phyloP scores from a whole-genome alignment of 192 early-diverging fungal genomes.

The Coemansia sp. region DNA sequence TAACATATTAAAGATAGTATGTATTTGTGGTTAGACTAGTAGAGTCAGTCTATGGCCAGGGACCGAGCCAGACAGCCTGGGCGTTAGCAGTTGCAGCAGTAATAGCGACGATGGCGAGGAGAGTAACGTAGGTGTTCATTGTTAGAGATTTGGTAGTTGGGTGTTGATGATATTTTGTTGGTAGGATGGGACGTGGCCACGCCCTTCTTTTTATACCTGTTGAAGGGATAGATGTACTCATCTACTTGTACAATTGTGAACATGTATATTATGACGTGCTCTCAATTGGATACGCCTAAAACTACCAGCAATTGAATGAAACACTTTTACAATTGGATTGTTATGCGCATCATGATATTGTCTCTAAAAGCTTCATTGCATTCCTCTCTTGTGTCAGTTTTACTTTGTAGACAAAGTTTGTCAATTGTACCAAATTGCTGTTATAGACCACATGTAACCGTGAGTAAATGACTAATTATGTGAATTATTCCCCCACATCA shows the following conservation, averaged over 20 bases:
- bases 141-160: background rate
- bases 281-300: background rate
- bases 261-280: background rate
- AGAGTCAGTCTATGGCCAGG: conserved; percentile 7
- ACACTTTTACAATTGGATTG: conserved; percentile 1
- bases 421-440: background rate
- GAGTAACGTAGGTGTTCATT: conserved; percentile 24
- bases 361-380: background rate
- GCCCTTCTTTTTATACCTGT: background rate
- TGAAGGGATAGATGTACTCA: background rate
- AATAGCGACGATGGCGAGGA: conserved; percentile 21
- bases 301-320: background rate
- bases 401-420: background rate
- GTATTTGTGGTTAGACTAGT: background rate
- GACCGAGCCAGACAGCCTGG: conserved; percentile 25
- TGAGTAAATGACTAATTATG: background rate
- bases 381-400: background rate
- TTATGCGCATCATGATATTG: background rate
- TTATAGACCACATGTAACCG: background rate
- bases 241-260: too few species aligned
- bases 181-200: background rate
- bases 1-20: background rate
- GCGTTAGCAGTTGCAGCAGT: conserved; percentile 19
- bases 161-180: conserved; percentile 5
- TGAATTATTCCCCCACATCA: background rate